Evolutionary conservation across 495 filamentous ascomycete genomes (phyloP), one percentile per base, ranked within the genome.

Genomic region (Talaromyces stipitatus): DNA sequence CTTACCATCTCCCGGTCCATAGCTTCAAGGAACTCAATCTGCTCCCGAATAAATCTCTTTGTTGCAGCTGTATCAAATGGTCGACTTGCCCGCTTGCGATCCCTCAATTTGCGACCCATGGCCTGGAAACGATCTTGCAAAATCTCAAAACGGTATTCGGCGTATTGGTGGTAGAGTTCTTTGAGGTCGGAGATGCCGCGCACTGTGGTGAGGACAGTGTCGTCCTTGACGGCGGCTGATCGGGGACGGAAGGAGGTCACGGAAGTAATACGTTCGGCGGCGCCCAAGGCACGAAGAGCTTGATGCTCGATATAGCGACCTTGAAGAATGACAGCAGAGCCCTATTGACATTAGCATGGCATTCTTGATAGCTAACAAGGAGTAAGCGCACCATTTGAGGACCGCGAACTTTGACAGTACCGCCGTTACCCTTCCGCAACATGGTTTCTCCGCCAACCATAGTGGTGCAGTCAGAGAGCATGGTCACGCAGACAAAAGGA

Each of bases 401-500:
- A 23, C 85, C 83, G 51, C 86, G 77, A 45, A 89, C 82, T 69
- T 87, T 88, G 63, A 85, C 70, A 27, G 88, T 74, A 18, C 84
- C 81, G 2, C 84, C 84, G 46, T 66, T 74, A 2, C 78, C 83
- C 3, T 78, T 87, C 50, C 77, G 73, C 28, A 89, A 69, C 9
- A 82, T 85, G 16, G 86, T 89, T 68, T 89, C 87, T 6, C 87
- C 87, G 32, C 86, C 86, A 28, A 86, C 71, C 86, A 89, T 90
- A 26, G 75, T 72, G 1, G 74, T 80, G 46, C 83, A 84, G 62
- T 90, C 86, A 55, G 83, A 87, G 51, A 89, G 79, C 87, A 89
- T 89, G 12, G 83, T 76, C 36, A 90, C 85, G 61, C 87, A 89
- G 20, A 90, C 87, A 59, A 89, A 89, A 0, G 86, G 87, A 63